Evolutionary conservation across 2,329 filamentous ascomycete species (phyloP).

Genomic region (Colletotrichum sp.): DNA sequence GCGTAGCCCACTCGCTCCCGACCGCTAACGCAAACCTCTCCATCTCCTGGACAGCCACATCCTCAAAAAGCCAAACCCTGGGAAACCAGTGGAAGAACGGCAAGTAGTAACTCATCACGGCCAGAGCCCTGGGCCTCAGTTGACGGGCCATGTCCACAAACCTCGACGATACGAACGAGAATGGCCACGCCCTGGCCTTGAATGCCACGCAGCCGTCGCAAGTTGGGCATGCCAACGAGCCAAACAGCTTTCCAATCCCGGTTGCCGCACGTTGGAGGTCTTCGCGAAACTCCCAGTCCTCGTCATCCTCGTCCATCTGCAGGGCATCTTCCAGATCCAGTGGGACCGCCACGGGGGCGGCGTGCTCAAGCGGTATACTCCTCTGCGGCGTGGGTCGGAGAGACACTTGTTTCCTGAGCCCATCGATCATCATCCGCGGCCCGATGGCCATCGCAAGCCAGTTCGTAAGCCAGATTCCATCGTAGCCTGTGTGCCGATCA

Average conservation of each 20-base stretch:
- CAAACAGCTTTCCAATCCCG: background rate
- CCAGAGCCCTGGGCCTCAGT: background rate
- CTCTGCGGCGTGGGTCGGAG: background rate
- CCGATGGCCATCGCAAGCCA: background rate
- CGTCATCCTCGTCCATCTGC: background rate
- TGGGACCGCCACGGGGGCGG: background rate
- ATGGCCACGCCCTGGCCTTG: background rate
- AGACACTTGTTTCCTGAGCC: background rate
- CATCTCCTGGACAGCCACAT: background rate
- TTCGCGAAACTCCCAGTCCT: background rate
- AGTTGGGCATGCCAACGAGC: background rate
- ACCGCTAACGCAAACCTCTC: background rate
- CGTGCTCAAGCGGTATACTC: background rate
- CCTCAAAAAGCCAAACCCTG: background rate
- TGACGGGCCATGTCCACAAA: background rate
- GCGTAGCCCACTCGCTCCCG: background rate
- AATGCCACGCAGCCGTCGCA: background rate
- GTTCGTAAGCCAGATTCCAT: background rate
- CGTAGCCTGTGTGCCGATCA: background rate
- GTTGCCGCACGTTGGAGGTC: background rate
- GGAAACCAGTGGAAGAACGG: background rate
- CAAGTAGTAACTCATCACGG: background rate
- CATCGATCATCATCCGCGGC: background rate
- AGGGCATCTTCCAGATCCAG: background rate
- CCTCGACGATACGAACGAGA: background rate